Evolutionary conservation across 2,329 filamentous ascomycete species (phyloP), one percentile per base, ranked within the genome.

Genomic region (Botrytis fragariae): DNA sequence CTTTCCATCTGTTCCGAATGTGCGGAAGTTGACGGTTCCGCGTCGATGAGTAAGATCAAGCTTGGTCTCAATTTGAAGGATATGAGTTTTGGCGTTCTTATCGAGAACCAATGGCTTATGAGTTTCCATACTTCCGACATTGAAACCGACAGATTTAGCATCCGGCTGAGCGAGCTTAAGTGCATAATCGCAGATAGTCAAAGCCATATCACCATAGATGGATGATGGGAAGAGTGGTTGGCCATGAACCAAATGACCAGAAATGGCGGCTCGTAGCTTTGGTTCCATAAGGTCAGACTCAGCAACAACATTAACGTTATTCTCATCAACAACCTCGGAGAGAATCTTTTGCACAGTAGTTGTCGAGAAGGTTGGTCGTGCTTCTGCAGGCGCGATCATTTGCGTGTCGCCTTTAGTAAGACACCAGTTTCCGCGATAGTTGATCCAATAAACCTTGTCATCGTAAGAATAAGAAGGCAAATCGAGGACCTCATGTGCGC

Each of bases 401-500:
- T 16, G 88, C 90, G 44, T 85, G 80, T 90, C 85, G 71, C 85
- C 90, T 83, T 92, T 92, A 74, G 86, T 89, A 51, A 92, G 82
- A 51, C 86, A 87, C 89, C 89, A 92, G 81, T 93, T 90, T 75
- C 92, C 90, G 74, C 86, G 81, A 79, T 89, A 89, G 77, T 86
- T 84, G 45, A 89, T 83, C 87, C 87, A 89, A 80, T 92, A 92
- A 76, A 87, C 88, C 84, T 92, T 92, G 74, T 87, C 83, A 79
- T 93, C 89, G 80, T 90, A 93, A 1, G 85, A 85, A 79, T 93
- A 93, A 0, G 87, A 85, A 1, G 91, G 91, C 5, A 93, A 82
- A 20, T 87, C 83, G n/a, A 91, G 82, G n/a, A 92, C 83, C 63
- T 87, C 84, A 54, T 90, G 86, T 1, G 85, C 84, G 51, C 83